Evolutionary conservation across 2,329 filamentous ascomycete genomes (phyloP), one percentile per base, ranked within the genome.

Genomic region (Nothophoma quercina): DNA sequence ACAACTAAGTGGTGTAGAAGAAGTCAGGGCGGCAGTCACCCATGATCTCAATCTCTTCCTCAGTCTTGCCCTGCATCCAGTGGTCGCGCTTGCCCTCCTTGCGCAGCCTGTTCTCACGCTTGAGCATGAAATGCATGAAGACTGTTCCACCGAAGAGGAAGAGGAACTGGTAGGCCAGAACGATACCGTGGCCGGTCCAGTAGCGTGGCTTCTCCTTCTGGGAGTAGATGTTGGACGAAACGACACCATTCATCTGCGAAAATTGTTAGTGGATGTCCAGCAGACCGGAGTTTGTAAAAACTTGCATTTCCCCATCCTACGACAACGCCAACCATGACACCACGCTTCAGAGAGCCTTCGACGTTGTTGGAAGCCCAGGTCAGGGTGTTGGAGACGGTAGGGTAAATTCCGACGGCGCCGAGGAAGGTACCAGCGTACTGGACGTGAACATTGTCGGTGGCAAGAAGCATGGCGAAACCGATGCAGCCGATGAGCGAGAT

Each of bases 271-370:
- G n/a, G n/a, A n/a, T n/a, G n/a, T n/a, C n/a, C n/a, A n/a, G n/a
- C n/a, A n/a, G n/a, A n/a, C n/a, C n/a, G n/a, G n/a, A n/a, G n/a
- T n/a, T n/a, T n/a, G n/a, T n/a, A n/a, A n/a, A n/a, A n/a, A n/a
- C n/a, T n/a, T n/a, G n/a, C n/a, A 71, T 97, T 96, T 40, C 93
- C 93, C 90, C 90, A 96, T 29, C 76, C 92, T 55, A 97, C 95
- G 50, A 96, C 89, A 51, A 96, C 86, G 2, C 93, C 93, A 2
- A 97, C 78, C 1, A 91, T 91, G 34, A 96, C 88, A 44, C 92
- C 93, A 32, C 93, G 86, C 79, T 96, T 96, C 76, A 96, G 96
- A 6, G 93, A 90, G n/a, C 93, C 89, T 74, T 96, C 93, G 40
- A 88, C 84, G 60, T 97, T 97, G 78, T 97, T 97, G 52, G 88